Evolutionary conservation across 2,329 filamentous ascomycete species (phyloP), one percentile per base, ranked within the genome.

Genomic region (Cordyceps farinosa): DNA sequence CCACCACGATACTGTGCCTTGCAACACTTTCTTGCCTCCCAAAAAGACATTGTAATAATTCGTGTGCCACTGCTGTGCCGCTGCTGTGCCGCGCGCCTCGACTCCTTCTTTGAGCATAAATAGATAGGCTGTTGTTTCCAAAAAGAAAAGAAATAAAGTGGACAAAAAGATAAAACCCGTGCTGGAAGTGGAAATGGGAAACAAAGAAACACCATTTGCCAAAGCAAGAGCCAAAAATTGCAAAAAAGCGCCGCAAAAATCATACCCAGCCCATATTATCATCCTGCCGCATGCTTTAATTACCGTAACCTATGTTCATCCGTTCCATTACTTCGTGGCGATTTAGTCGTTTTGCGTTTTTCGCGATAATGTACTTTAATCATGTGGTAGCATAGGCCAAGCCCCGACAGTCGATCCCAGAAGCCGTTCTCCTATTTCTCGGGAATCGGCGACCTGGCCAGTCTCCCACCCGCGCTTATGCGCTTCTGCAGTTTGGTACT

Each of bases 401-500:
- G 68, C 67, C 72, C 71, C 66, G 73, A 71, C 71, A 77, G 68
- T 70, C 75, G 72, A 69, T 75, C 73, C 76, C 72, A 77, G 66
- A 76, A 69, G 70, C 70, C 71, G 62, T 75, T 72, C 72, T 78
- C 79, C 82, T 85, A 85, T 73, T 79, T 82, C 76, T 87, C 84
- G 69, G 84, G 84, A 73, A 87, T 87, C 70, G 84, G 83, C 69
- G 82, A 83, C 76, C 83, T 87, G 65, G 86, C 86, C 72, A 94
- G 81, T 68, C 89, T 82, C 54, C 90, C 90, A 53, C 90, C 90
- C 32, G 88, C 90, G 72, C 90, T 92, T 66, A 91, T 87, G 65
- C 90, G 83, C 79, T 95, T 95, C 74, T 92, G 89, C 65, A 94
- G 75, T 65, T 87, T 86, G 30, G 83, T 86, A 13, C 45, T 22